phyloP scores from a whole-genome alignment of 2,329 filamentous ascomycete genomes.

The Colletotrichum musae region DNA sequence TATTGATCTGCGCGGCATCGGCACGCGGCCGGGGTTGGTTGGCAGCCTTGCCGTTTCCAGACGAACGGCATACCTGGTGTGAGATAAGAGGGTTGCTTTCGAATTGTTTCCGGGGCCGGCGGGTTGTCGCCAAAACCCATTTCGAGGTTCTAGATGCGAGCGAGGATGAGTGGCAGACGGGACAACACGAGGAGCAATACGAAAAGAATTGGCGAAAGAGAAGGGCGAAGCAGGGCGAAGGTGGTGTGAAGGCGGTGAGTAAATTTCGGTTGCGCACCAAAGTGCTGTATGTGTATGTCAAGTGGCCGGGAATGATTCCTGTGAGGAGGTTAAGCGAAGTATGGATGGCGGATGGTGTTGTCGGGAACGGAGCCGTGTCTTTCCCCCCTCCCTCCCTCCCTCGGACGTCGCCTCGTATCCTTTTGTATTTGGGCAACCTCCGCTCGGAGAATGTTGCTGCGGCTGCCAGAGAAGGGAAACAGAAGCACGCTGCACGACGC shows the following conservation, averaged over 20 bases:
- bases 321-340: conserved; percentile 22
- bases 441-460: background rate
- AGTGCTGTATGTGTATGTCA: background rate
- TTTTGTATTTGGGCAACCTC: background rate
- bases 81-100: conserved; percentile 41
- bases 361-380: conserved; percentile 18
- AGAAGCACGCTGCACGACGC: background rate
- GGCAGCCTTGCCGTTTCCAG: conserved; percentile 31
- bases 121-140: background rate
- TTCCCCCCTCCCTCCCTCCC: conserved; percentile 3
- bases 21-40: conserved; percentile 25
- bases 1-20: conserved; percentile 37
- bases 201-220: background rate
- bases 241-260: conserved; percentile 36
- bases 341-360: conserved; percentile 11
- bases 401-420: background rate
- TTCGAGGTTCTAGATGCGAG: conserved; percentile 1
- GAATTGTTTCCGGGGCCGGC: conserved; percentile 17
- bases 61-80: conserved; percentile 6
- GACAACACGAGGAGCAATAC: conserved; percentile 15
- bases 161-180: background rate
- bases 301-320: conserved; percentile 1
- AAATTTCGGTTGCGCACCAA: conserved; percentile 4
- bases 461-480: background rate
- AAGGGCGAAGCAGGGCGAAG: conserved; percentile 15